phyloP scores from a whole-genome alignment of 768 basidiomycete species.

The Amanita molliuscula region DNA sequence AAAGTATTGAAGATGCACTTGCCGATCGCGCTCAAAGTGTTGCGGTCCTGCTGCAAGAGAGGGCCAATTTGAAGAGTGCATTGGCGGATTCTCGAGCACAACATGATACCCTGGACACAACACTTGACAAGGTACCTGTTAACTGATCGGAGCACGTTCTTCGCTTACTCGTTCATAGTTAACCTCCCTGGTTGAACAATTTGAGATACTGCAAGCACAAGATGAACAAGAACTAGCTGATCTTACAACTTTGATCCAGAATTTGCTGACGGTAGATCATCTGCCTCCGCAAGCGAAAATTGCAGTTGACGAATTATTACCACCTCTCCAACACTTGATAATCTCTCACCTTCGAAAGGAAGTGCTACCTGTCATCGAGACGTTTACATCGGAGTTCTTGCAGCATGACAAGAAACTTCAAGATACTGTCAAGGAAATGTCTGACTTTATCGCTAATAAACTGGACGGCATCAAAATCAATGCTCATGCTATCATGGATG shows the following conservation, averaged over 20 bases:
- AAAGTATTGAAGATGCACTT: background rate
- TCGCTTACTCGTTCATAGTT: conserved; percentile 3
- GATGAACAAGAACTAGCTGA: conserved; percentile 14
- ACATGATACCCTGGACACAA: background rate
- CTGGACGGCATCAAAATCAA: background rate
- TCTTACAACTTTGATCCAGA: conserved; percentile 16
- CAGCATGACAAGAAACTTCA: conserved; percentile 1
- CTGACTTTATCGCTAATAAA: background rate
- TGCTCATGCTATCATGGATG: background rate
- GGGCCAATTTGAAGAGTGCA: background rate
- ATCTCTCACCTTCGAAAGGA: background rate
- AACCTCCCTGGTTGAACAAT: conserved; percentile 11
- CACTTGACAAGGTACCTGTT: background rate
- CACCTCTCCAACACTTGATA: background rate
- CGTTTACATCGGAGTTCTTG: background rate
- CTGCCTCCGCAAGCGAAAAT: conserved; percentile 9
- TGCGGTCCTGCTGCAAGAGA: conserved; percentile 2
- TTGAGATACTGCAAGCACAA: conserved; percentile 13
- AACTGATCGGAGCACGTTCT: background rate
- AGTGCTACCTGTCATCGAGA: conserved; percentile 9
- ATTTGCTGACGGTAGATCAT: conserved; percentile 12
- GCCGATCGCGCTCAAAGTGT: background rate
- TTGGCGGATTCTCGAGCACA: background rate
- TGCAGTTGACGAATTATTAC: conserved; percentile 12
- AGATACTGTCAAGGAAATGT: background rate